Conservation (phyloP, 371 early-diverging fungal genomes). For the Synchytrium microbalum region DNA sequence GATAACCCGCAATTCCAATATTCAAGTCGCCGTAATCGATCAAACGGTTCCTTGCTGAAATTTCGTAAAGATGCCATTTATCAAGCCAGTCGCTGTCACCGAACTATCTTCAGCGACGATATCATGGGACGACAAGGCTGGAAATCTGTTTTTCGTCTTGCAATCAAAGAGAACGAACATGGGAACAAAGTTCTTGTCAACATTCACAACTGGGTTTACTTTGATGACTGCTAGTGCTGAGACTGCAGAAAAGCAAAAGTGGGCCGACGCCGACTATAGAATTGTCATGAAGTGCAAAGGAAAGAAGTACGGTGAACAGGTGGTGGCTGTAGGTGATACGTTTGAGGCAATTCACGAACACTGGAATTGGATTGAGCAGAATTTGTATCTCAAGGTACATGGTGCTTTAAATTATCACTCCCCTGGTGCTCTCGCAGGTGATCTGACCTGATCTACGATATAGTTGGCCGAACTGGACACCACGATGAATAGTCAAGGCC, state of each 20-base stretch:
- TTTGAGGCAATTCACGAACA: constrained; percentile 45
- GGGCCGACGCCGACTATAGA: constrained; percentile 33
- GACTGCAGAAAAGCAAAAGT: constrained; percentile 12
- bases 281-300: constrained; percentile 28
- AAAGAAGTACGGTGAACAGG: constrained; percentile 14
- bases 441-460: constrained; percentile 8
- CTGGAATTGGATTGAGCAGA: constrained; percentile 49
- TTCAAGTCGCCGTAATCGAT: no score
- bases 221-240: constrained; percentile 13
- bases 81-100: not conserved
- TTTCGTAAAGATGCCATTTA: not conserved
- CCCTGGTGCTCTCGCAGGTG: constrained; percentile 5
- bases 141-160: constrained; percentile 41
- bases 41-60: no score
- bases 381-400: constrained; percentile 35
- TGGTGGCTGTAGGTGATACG: constrained; percentile 40
- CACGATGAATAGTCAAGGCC: not conserved
- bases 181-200: constrained; percentile 8
- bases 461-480: constrained; percentile 29
- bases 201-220: constrained; percentile 14
- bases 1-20: no score
- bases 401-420: not conserved
- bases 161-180: constrained; percentile 23
- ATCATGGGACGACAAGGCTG: constrained; percentile 35
- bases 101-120: constrained; percentile 8